Conservation (phyloP, 768 basidiomycete genomes). For the Antrodiella citrinella region DNA sequence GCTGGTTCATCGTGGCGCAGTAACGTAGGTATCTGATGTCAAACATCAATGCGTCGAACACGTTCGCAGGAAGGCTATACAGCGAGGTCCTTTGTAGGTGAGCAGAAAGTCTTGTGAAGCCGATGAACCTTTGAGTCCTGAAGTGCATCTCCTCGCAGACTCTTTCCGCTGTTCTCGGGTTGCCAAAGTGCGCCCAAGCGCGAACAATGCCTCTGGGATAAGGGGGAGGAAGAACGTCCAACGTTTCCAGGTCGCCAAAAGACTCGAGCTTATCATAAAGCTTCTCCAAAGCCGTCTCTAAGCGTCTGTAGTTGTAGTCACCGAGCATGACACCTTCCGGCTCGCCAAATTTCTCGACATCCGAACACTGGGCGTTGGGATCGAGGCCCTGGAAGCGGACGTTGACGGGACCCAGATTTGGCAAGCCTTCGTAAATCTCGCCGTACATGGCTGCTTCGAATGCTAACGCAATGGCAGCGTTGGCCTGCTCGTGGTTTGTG, state of each 20-base stretch:
- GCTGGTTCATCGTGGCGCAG: conserved; percentile 24
- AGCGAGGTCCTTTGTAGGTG: conserved; percentile 45
- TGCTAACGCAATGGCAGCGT: conserved; percentile 38
- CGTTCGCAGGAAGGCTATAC: conserved; percentile 31
- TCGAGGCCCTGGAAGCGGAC: conserved; percentile 55
- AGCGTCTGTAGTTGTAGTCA: conserved; percentile 36
- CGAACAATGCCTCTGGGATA: conserved; percentile 40
- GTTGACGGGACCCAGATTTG: conserved; percentile 48
- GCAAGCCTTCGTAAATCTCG: conserved; percentile 45
- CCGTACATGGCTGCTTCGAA: conserved; percentile 34
- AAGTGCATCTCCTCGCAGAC: conserved; percentile 42
- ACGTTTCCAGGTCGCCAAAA: conserved; percentile 29
- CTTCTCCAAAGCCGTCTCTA: conserved; percentile 26
- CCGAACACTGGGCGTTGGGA: conserved; percentile 29
- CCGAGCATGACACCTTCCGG: conserved; percentile 45
- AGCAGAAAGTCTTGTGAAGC: conserved; percentile 39
- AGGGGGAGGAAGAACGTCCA: conserved; percentile 44
- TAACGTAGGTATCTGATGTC: conserved; percentile 41
- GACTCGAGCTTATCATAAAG: conserved; percentile 31
- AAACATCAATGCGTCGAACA: conserved; percentile 31
- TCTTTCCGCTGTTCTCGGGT: conserved; percentile 40
- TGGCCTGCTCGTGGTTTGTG: conserved; percentile 36
- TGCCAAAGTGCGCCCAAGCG: conserved; percentile 49
- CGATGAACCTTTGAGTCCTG: conserved; percentile 37
- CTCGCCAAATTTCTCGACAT: conserved; percentile 36